Evolutionary conservation across 2,329 filamentous ascomycete genomes (phyloP), one percentile per base, ranked within the genome.

Genomic region (Dothiorella sarmentorum): DNA sequence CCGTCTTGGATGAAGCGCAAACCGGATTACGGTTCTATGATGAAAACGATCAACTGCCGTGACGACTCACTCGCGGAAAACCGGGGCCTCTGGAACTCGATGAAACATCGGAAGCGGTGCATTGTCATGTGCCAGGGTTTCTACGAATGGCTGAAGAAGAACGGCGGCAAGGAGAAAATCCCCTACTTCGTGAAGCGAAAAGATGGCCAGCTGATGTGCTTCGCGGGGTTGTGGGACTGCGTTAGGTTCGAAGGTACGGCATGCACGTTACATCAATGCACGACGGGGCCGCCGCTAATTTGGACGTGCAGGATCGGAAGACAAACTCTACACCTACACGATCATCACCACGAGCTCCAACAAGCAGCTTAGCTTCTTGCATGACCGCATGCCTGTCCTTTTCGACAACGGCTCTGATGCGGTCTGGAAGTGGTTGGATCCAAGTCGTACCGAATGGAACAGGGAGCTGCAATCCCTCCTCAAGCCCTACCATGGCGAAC

Each of bases 361-460:
- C 67, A 79, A 86, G 62, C 88, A 93, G 70, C 79, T 97, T 49
- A 85, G 80, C 26, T 97, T 96, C 64, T 78, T 99, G 17, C 94
- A 99, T 70, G 88, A 96, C 68, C 86, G 94, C 15, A 99, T 99
- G 94, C 94, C 94, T 0, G 93, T 96, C 5, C 89, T 97, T 27
- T 73, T 99, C 0, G 86, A 97, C 5, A 85, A 89, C 4, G 85
- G 85, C 3, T 90, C 87, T 0, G 81, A 89, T 1, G 82, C 79
- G 10, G 79, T 96, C 68, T 81, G 77, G 56, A 85, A 72, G 4
- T 97, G 91, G 91, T 79, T 97, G 17, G 89, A 97, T 69, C 91
- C 91, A 0, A 75, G 71, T 2, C 81, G 82, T 17, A 77, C 80
- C 20, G 84, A 86, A 60, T 97, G 94, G 93, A 87, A 83, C 2